Conservation (phyloP, 192 early-diverging fungal species). For the Coemansia sp. region DNA sequence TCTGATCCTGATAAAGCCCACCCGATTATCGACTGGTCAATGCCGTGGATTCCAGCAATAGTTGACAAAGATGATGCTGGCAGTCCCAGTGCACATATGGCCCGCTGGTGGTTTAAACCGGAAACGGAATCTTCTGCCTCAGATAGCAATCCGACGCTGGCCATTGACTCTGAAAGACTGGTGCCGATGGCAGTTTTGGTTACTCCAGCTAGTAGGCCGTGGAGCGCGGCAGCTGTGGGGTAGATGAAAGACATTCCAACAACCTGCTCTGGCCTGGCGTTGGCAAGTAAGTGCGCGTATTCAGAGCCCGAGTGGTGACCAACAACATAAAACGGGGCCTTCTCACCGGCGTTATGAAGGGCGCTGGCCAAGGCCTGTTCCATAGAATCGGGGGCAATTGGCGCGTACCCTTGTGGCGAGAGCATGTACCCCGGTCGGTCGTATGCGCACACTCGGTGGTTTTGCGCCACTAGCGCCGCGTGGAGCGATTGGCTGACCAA, state of each 20-base stretch:
- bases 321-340: conserved; percentile 37
- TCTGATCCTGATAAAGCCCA: conserved; percentile 27
- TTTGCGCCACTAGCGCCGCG: conserved; percentile 14
- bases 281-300: conserved; percentile 24
- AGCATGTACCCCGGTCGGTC: conserved; percentile 45
- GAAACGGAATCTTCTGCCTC: background rate
- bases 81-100: conserved; percentile 27
- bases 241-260: conserved; percentile 38
- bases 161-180: conserved; percentile 9
- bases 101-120: conserved; percentile 20
- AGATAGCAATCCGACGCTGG: background rate
- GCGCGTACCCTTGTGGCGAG: conserved; percentile 40
- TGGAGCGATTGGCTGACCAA: conserved; percentile 27
- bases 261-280: conserved; percentile 8
- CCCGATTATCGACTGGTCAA: conserved; percentile 11
- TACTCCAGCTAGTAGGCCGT: conserved; percentile 5
- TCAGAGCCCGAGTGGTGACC: conserved; percentile 44
- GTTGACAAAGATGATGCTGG: conserved; percentile 6
- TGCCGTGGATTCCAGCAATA: background rate
- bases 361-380: conserved; percentile 21
- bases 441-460: conserved; percentile 36
- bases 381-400: conserved; percentile 9
- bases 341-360: conserved; percentile 13
- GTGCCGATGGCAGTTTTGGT: background rate
- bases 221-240: conserved; percentile 25